Conservation (phyloP, 2,329 filamentous ascomycete species). For the Blastomyces silverae region DNA sequence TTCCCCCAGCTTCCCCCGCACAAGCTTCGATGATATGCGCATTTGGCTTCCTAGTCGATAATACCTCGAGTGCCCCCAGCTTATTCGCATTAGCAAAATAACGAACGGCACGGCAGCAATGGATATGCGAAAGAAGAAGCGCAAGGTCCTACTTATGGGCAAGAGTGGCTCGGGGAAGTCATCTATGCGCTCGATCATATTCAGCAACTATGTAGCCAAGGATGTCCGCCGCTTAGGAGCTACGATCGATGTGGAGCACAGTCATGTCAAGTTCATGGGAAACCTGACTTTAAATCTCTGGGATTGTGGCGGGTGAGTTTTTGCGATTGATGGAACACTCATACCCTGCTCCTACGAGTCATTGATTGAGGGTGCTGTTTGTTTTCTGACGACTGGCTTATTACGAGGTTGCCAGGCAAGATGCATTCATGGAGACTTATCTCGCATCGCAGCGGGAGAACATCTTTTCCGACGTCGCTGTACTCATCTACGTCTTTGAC, state of each 20-base stretch:
- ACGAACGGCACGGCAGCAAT: conserved; percentile 26
- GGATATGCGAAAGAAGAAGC: conserved; percentile 60
- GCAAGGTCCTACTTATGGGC: conserved; percentile 83
- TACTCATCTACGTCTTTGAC: conserved; percentile 98
- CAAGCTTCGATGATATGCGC: background rate
- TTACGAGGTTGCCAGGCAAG: conserved; percentile 57
- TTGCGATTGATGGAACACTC: conserved; percentile 1
- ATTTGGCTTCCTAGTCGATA: background rate
- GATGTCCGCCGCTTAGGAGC: conserved; percentile 88
- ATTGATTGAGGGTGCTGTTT: background rate
- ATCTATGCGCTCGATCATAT: conserved; percentile 97
- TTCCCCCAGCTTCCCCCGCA: background rate
- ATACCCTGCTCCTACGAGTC: background rate
- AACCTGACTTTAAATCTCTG: conserved; percentile 96
- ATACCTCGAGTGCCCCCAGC: background rate
- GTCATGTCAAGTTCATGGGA: conserved; percentile 96
- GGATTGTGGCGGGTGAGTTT: conserved; percentile 81
- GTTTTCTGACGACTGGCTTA: background rate
- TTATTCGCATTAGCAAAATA: conserved; percentile 1
- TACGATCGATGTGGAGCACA: conserved; percentile 97
- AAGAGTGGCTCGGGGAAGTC: conserved; percentile 97
- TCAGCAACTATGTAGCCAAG: conserved; percentile 96
- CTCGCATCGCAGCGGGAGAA: conserved; percentile 90
- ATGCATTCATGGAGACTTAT: conserved; percentile 98
- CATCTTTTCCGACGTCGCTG: conserved; percentile 93